A percentile compares a stretch with the other conserved stretches of the same genome.
Evolutionary conservation across 164 flowering plant genomes (phyloP).

Genomic region (grape (Vitis vinifera)): DNA sequence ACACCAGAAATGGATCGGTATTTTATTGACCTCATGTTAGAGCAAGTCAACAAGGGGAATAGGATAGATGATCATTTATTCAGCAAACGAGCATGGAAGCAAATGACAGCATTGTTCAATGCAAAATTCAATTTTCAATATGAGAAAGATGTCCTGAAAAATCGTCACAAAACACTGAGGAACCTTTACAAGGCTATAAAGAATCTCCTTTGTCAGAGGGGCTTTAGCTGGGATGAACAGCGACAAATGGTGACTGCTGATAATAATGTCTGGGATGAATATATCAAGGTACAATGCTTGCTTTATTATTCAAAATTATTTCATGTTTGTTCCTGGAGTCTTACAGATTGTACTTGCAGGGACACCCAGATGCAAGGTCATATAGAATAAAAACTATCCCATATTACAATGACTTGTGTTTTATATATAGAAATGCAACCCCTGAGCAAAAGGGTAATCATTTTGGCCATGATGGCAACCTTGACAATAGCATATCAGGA

Average conservation of each 20-base stretch:
- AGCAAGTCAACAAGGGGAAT: constrained; percentile 46
- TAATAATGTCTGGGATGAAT: constrained; percentile 56
- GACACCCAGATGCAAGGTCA: constrained; percentile 48
- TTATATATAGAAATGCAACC: constrained; percentile 31
- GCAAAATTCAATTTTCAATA: constrained; percentile 45
- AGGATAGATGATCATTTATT: constrained; percentile 48
- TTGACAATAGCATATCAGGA: background rate
- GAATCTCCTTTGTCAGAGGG: constrained; percentile 46
- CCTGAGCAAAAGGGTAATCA: constrained; percentile 14
- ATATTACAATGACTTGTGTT: constrained; percentile 43
- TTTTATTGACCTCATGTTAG: constrained; percentile 58
- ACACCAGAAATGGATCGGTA: constrained; percentile 66
- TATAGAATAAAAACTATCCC: constrained; percentile 53
- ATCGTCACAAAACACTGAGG: constrained; percentile 58
- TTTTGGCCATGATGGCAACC: background rate
- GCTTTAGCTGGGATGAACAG: constrained; percentile 57
- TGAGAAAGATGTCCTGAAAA: constrained; percentile 52
- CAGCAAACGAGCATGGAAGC: constrained; percentile 55
- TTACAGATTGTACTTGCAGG: constrained; percentile 30
- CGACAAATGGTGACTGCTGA: constrained; percentile 59
- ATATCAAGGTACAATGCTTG: constrained; percentile 43
- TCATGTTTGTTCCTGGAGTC: background rate
- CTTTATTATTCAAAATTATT: background rate
- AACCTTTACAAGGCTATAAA: constrained; percentile 43
- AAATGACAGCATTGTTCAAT: constrained; percentile 47